Base-by-base conservation (phyloP, 495 filamentous ascomycete genomes). In the Chaetomium tenue region DNA sequence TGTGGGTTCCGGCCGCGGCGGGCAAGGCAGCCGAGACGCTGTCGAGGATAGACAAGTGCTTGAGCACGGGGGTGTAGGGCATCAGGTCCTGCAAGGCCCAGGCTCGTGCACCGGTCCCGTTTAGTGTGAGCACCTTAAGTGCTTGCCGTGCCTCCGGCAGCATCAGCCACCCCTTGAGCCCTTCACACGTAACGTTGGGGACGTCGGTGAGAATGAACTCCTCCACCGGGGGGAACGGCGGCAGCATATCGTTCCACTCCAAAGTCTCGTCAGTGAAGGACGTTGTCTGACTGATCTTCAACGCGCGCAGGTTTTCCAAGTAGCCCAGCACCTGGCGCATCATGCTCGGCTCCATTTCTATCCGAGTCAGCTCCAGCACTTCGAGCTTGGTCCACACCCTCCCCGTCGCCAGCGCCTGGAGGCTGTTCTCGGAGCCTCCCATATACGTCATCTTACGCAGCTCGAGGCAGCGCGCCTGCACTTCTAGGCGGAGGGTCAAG, bases 401-500 rank as follows among this genome's bases (percentile, higher is more conserved):
- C 8, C 86, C 82, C 9, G 81, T 80, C 9, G 83, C 80, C 20
- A 97, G 77, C 26, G 85, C 78, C 61, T 89, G 84, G 64, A 98
- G 84, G 72, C 86, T 89, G 47, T 84, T 85, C 78, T 97, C 94
- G 9, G 89, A 82, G 12, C 94, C 94, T 44, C 79, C 76, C 47
- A 82, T 81, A 77, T 95, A 98, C 37, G 81, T 86, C 92, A 97
- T 97, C 68, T 90, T 92, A 55, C 92, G 85, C 28, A 98, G 76
- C 69, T 95, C 86, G 33, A 88, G 84, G 73, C 92, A 97, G 39
- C 90, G 84, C 4, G 85, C 87, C 75, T 93, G 90, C 30, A 97
- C 75, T 71, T 97, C 94, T 63, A 92, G 86, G 65, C 89, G 87
- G 68, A 98, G 73, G 0, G 90, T 86, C 42, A 87, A 71, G 70